These are phyloP conservation scores for Penicillium sp. DNA, from an alignment of 2,329 filamentous ascomycete species.

Conservation along the genomic window DNA sequence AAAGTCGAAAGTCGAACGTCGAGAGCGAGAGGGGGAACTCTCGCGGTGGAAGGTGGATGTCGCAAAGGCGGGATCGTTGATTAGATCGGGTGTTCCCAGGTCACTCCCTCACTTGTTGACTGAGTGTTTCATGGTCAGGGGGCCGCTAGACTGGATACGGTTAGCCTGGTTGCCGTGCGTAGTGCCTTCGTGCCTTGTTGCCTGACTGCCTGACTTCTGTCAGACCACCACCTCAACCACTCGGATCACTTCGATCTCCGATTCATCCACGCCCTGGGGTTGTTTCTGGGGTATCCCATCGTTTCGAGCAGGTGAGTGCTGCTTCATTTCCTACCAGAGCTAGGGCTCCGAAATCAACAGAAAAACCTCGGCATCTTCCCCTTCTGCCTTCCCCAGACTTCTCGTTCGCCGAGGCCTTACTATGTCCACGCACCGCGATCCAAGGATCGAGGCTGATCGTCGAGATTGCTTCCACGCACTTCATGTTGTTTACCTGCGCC, in stretches of 20 bases:
- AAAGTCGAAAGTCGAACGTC: slow-evolving; percentile 20
- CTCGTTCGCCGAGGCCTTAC: slow-evolving; percentile 4
- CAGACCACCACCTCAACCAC: not conserved
- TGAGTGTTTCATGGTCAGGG: not conserved
- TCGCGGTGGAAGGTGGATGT: slow-evolving; percentile 24
- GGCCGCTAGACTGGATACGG: not conserved
- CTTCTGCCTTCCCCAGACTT: not conserved
- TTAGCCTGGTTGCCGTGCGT: not conserved
- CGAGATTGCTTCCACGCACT: slow-evolving; percentile 47
- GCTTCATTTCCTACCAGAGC: not conserved
- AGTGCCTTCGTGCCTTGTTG: not conserved
- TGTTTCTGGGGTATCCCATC: slow-evolving; percentile 10
- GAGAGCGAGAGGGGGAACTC: too few relatives aligned
- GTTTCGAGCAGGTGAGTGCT: slow-evolving; percentile 4
- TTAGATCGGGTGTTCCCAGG: slow-evolving; percentile 9
- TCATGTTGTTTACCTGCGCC: slow-evolving; percentile 26
- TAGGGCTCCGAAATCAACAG: too few relatives aligned
- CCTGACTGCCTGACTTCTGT: not conserved
- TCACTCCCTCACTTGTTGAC: too few relatives aligned
- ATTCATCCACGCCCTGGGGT: slow-evolving; percentile 1
- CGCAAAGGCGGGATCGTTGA: slow-evolving; percentile 4
- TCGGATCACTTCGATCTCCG: slow-evolving; percentile 3
- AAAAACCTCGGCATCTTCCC: too few relatives aligned
- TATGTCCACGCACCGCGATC: slow-evolving; percentile 45
- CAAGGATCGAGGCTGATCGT: slow-evolving; percentile 23